Base-by-base conservation (phyloP, 805 yeast genomes). In the Scheffersomyces amazonensis region DNA sequence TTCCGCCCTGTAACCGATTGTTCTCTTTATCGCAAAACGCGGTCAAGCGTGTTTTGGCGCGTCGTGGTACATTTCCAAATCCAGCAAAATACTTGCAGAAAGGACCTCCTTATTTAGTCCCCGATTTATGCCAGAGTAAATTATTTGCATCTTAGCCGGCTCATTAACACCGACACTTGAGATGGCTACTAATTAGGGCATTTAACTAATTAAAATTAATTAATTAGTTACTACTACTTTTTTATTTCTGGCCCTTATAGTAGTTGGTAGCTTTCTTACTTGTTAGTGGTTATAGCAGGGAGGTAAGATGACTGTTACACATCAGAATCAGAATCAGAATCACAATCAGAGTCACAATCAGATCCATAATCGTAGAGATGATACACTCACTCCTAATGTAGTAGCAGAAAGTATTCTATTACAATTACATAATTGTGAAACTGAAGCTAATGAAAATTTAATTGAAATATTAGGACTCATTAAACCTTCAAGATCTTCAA, bases 381-480 rank as follows among this genome's bases (percentile, higher is more conserved):
- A n/a, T n/a, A n/a, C n/a, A n/a, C n/a, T n/a, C 5, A 15, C 17
- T 15, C 17, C 30, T 6, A 15, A 27, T 27, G 31, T 38, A 34
- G 16, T 33, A 13, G 32, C 31, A 15, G 23, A 32, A 12, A 9
- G 16, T 9, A 16, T 31, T 10, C 27, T 31, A 3, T 16, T 19
- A 25, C 29, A 36, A 7, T 53, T 62, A 31, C 43, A 52, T 36
- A 47, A 41, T 27, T 32, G 50, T 23, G 71, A 66, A 44, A 52
- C 46, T 27, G 47, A 37, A 27, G 64, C 65, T 39, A 64, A 62
- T 45, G 59, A 61, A 37, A 53, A 51, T 42, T 58, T 68, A 38
- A 60, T 66, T 23, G 62, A 60, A 35, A 56, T 68, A 28, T 48
- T 68, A 34, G 67, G 64, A 7, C 35, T 53, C 16, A 50, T 63